Conservation (phyloP, 305 asterid species). For the Solanum hybrid region DNA sequence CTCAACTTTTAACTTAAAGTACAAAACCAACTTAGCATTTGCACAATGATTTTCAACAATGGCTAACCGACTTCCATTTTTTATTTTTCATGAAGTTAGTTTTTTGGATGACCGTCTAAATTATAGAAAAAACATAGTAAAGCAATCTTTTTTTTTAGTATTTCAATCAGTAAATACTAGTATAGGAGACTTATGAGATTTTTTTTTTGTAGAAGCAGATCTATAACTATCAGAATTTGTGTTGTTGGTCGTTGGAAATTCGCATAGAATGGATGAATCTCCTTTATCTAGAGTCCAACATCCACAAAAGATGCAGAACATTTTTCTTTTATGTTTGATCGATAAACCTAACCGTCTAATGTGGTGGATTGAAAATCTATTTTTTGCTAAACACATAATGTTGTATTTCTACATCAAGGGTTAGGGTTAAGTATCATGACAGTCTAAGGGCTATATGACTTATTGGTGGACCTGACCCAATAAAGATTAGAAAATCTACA, state of each 20-base stretch:
- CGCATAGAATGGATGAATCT: background rate
- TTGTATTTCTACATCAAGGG: no score
- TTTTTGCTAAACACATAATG: background rate
- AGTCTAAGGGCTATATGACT: no score
- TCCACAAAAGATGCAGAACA: background rate
- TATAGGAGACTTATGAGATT: background rate
- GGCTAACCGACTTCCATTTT: background rate
- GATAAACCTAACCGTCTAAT: background rate
- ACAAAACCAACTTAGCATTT: no score
- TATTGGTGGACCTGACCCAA: no score
- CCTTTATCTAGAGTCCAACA: background rate
- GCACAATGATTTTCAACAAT: background rate
- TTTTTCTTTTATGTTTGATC: background rate
- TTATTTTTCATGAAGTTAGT: no score
- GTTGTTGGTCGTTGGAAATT: background rate
- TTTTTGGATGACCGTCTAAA: background rate
- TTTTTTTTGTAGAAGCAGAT: no score
- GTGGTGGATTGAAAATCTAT: background rate
- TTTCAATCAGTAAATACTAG: background rate
- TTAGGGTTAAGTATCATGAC: no score
- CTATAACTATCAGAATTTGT: background rate
- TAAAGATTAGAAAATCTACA: background rate
- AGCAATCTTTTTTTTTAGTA: background rate
- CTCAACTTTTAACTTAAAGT: no score
- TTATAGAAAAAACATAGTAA: no score